Conservation (phyloP, 2,329 filamentous ascomycete genomes). For the Pestalotiopsis sp. region DNA sequence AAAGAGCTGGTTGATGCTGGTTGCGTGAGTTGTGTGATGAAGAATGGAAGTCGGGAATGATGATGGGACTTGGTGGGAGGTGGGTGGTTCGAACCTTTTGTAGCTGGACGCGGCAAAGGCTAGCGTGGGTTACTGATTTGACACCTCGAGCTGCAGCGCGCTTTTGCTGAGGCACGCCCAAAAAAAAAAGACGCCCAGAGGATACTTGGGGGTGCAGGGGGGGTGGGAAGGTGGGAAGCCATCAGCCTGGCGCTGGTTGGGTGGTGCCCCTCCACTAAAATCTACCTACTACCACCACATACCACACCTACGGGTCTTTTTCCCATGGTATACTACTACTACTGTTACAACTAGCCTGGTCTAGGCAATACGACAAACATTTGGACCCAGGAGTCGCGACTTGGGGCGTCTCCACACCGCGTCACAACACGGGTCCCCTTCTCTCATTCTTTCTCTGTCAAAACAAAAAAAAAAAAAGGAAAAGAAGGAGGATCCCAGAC, state of each 20-base stretch:
- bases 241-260: too few species aligned
- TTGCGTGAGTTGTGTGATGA: conserved; percentile 34
- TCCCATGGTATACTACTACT: background rate
- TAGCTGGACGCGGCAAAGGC: conserved; percentile 58
- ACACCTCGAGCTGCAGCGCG: conserved; percentile 15
- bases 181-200: background rate
- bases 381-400: background rate
- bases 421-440: background rate
- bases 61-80: conserved; percentile 45
- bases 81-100: conserved; percentile 62
- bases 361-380: background rate
- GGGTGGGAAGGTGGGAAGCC: too few species aligned
- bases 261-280: too few species aligned
- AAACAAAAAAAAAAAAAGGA: background rate
- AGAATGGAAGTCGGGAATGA: conserved; percentile 41
- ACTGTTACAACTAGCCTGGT: background rate
- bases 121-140: conserved; percentile 61
- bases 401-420: background rate
- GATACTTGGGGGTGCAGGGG: background rate
- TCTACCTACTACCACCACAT: too few species aligned
- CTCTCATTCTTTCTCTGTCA: background rate
- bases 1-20: conserved; percentile 25
- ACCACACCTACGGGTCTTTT: too few species aligned
- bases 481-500: too few species aligned
- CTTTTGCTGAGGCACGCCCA: conserved; percentile 12